phyloP scores from a whole-genome alignment of 257 asterid species.

The Solanum ahanhuiri region DNA sequence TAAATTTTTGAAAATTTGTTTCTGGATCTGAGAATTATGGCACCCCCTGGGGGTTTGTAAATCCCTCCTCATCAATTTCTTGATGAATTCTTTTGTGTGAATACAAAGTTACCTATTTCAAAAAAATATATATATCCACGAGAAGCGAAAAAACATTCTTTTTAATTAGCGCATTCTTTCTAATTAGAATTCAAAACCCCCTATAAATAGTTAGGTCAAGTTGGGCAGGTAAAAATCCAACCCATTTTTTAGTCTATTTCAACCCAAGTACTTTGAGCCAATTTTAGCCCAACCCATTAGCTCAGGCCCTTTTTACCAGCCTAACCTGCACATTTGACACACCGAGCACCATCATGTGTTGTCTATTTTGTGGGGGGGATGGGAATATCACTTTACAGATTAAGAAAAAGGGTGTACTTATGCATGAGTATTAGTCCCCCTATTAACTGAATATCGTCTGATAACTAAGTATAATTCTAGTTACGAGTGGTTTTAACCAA shows the following conservation, averaged over 20 bases:
- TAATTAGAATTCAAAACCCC: background rate
- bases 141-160: background rate
- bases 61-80: too few species aligned
- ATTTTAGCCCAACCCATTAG: background rate
- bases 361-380: background rate
- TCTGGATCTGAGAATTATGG: too few species aligned
- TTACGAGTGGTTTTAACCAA: background rate
- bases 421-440: background rate
- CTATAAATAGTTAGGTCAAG: background rate
- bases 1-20: too few species aligned
- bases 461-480: background rate
- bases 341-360: background rate
- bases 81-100: too few species aligned
- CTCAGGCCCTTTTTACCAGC: background rate
- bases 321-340: background rate
- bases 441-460: background rate
- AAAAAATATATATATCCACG: background rate
- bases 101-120: too few species aligned
- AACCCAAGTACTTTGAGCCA: background rate
- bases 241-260: background rate
- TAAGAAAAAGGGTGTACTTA: background rate
- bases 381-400: background rate
- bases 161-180: background rate
- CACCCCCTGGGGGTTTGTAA: too few species aligned
- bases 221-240: background rate